phyloP scores from a whole-genome alignment of 140 eudicot species.

The Bidens hawaiensis region DNA sequence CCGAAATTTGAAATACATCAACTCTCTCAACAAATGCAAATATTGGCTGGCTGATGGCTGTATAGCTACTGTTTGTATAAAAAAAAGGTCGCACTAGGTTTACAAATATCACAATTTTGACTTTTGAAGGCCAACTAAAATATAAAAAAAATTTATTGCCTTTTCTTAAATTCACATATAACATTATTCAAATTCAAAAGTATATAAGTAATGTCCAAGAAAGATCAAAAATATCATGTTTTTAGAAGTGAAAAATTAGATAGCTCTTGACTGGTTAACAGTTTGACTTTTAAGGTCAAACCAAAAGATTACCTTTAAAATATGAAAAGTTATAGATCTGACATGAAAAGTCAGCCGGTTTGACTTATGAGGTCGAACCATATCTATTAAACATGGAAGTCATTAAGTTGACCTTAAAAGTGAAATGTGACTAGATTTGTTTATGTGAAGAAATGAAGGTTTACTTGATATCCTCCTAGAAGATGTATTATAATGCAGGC shows the following conservation, averaged over 20 bases:
- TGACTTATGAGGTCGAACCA: not conserved
- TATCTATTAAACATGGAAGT: not conserved
- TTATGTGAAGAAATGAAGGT: constrained; percentile 6
- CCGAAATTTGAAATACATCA: no score
- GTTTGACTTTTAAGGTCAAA: not conserved
- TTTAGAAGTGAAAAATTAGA: not conserved
- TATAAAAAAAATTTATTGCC: no score
- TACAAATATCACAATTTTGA: no score
- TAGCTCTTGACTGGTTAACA: no score
- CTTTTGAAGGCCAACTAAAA: no score
- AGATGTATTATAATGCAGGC: constrained; percentile 15
- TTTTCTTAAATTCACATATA: no score
- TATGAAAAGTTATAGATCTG: not conserved
- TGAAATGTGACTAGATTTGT: not conserved
- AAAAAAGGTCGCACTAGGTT: no score
- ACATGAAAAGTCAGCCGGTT: not conserved
- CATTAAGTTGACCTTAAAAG: not conserved
- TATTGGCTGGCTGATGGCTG: no score
- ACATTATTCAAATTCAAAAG: no score
- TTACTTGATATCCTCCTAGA: constrained; percentile 25
- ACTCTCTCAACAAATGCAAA: no score
- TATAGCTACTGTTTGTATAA: no score
- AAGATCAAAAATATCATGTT: not conserved
- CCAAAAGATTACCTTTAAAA: not conserved
- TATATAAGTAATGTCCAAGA: not conserved